Percentiles rank a stretch among this genome's conserved stretches.
phyloP scores from a whole-genome alignment of 1,284 basidiomycete genomes.

The Pseudomicrostroma phylloplanum region DNA sequence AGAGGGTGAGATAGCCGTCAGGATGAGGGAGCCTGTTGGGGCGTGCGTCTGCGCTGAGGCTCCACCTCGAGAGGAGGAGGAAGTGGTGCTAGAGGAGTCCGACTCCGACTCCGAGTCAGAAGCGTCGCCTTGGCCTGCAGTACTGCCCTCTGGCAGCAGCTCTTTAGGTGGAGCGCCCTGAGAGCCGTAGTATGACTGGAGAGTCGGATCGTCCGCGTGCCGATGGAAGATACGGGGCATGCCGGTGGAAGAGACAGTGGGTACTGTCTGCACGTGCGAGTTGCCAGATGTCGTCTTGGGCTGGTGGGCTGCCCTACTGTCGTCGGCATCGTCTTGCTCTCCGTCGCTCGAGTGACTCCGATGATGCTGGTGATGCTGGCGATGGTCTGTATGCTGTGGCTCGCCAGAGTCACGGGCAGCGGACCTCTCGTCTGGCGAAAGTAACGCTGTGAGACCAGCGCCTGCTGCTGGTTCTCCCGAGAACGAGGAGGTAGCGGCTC shows the following conservation, averaged over 20 bases:
- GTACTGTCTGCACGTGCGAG: constrained; percentile 18
- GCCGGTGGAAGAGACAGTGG: constrained; percentile 35
- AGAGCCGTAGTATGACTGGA: background rate
- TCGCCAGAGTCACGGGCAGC: background rate
- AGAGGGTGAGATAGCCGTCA: constrained; percentile 35
- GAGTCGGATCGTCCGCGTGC: constrained; percentile 18
- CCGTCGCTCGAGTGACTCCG: background rate
- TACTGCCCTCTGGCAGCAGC: constrained; percentile 4
- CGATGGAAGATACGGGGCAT: constrained; percentile 32
- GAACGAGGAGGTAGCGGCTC: background rate
- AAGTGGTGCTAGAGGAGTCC: constrained; percentile 4
- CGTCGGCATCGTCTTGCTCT: background rate
- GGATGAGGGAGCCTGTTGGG: constrained; percentile 40
- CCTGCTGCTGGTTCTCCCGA: no score
- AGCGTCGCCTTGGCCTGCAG: background rate
- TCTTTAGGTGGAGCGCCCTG: constrained; percentile 6
- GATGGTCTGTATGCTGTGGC: background rate
- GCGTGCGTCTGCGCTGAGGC: constrained; percentile 8
- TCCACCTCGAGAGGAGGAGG: background rate
- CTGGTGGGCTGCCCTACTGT: background rate
- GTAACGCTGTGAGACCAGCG: background rate
- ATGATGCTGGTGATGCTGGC: background rate
- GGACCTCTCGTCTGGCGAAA: background rate
- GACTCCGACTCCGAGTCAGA: background rate
- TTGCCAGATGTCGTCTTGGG: constrained; percentile 3